Conservation (phyloP, 2,329 filamentous ascomycete genomes). For the Penicillium freii region DNA sequence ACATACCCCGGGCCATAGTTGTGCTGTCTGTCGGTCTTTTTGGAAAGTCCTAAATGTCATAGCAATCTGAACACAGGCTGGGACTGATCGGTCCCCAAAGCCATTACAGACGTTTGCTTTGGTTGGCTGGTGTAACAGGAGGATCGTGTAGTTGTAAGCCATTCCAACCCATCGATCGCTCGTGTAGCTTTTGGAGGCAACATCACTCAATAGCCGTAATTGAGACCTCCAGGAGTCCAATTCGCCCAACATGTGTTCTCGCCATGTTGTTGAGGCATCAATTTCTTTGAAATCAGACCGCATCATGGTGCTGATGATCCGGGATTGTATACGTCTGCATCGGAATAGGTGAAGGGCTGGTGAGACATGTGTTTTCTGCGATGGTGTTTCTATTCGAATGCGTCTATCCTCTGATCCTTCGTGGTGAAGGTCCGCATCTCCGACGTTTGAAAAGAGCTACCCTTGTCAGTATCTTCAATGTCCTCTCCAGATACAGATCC, state of each 20-base stretch:
- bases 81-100: conserved; percentile 11
- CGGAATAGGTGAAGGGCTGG: conserved; percentile 17
- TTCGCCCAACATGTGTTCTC: conserved; percentile 16
- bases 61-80: conserved; percentile 12
- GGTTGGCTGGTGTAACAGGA: conserved; percentile 15
- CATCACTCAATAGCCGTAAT: conserved; percentile 13
- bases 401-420: neutral
- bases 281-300: conserved; percentile 15
- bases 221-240: conserved; percentile 16
- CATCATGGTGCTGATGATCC: conserved; percentile 17
- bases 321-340: conserved; percentile 17
- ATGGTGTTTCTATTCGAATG: neutral
- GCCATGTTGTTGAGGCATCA: conserved; percentile 8
- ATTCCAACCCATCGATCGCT: conserved; percentile 20
- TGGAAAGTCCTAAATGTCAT: conserved; percentile 19
- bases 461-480: neutral
- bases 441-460: conserved; percentile 18
- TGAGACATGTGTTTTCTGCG: conserved; percentile 18
- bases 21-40: conserved; percentile 18
- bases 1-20: conserved; percentile 20
- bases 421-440: conserved; percentile 8
- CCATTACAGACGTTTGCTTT: conserved; percentile 9
- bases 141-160: conserved; percentile 20
- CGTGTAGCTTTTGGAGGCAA: conserved; percentile 14
- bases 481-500: no score